These are phyloP conservation scores for Xylaria castorea DNA, from an alignment of 495 filamentous ascomycete species.

Conservation along the genomic window DNA sequence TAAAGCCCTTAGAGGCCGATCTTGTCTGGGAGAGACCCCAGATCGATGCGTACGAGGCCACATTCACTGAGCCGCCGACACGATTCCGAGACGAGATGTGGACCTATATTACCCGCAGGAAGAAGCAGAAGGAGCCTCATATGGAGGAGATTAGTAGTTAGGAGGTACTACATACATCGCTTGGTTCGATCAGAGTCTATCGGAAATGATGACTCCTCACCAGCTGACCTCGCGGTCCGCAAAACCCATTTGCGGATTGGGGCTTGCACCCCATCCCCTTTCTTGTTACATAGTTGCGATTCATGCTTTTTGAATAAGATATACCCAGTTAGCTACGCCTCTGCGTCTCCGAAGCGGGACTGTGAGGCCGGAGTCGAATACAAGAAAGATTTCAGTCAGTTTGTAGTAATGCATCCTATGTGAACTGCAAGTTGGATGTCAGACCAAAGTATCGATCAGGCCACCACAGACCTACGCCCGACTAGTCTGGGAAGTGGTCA, in stretches of 20 bases:
- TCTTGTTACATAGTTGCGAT: neutral
- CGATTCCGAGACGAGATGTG: constrained; percentile 39
- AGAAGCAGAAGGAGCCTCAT: constrained; percentile 32
- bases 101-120: constrained; percentile 29
- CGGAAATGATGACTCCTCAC: neutral
- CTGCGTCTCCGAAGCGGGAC: neutral
- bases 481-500: neutral
- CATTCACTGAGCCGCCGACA: constrained; percentile 34
- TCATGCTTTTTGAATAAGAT: neutral
- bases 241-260: neutral
- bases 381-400: neutral
- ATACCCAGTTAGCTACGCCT: constrained; percentile 2
- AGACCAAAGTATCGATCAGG: neutral
- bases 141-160: constrained; percentile 39
- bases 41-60: constrained; percentile 70
- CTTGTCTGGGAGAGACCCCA: constrained; percentile 64
- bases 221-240: neutral
- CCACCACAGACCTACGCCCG: neutral
- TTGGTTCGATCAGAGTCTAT: neutral
- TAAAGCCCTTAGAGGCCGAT: constrained; percentile 57
- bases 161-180: neutral
- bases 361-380: neutral
- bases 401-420: neutral
- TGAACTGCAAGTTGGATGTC: neutral
- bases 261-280: constrained; percentile 1